Conservation (phyloP, 1,139 yeast species). For the Geotrichum fermentans region DNA sequence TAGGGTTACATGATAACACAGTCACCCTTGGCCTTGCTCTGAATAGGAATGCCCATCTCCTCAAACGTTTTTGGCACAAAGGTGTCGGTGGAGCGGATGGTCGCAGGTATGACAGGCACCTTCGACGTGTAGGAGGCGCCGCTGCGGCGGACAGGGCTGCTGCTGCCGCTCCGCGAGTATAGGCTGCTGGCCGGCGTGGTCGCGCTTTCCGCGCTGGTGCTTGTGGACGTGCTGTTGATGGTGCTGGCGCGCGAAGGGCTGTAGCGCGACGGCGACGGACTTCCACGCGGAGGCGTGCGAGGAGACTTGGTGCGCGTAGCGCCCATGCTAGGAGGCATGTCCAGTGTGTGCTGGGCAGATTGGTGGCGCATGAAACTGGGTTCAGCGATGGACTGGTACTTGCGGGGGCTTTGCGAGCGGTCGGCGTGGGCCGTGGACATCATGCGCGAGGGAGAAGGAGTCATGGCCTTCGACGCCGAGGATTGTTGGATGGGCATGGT, state of each 20-base stretch:
- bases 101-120: constrained; percentile 12
- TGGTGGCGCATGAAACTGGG: neutral
- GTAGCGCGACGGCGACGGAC: constrained; percentile 4
- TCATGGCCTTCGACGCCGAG: neutral
- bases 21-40: constrained; percentile 29
- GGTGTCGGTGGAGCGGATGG: constrained; percentile 43
- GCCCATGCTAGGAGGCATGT: constrained; percentile 1
- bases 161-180: neutral
- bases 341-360: neutral
- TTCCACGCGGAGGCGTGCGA: neutral
- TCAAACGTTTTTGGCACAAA: constrained; percentile 45
- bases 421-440: neutral
- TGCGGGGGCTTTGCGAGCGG: constrained; percentile 3
- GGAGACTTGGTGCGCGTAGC: no score
- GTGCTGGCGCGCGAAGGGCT: constrained; percentile 5
- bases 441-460: neutral
- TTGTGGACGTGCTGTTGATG: constrained; percentile 6
- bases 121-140: constrained; percentile 5
- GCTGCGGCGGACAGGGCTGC: neutral
- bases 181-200: neutral
- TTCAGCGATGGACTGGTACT: neutral
- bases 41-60: constrained; percentile 34
- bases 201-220: constrained; percentile 8
- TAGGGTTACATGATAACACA: constrained; percentile 31
- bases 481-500: constrained; percentile 3